Base-by-base conservation (phyloP, 495 filamentous ascomycete genomes). In the Penicillium subrubescens region DNA sequence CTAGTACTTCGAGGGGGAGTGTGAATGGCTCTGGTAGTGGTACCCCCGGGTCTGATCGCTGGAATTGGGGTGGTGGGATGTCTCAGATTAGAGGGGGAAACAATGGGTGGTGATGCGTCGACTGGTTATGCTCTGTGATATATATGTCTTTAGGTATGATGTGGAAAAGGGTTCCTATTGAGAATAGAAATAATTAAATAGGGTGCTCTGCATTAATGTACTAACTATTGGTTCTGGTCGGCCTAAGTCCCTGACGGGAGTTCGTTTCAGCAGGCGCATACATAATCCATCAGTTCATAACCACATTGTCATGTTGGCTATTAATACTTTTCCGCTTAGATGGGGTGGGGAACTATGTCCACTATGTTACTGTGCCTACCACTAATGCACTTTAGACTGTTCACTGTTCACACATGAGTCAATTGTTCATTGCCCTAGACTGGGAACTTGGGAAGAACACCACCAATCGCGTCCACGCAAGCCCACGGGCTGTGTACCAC, bases 391-490 rank as follows among this genome's bases (percentile, higher is more conserved):
- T 17, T 19, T 29, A 29, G 25, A 25, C 23, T 5, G 46, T 29
- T 51, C 48, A 29, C 8, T 7, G 6, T 6, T 1, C 4, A n/a
- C 1, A 3, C 15, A 15, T 41, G 37, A 41, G 37, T 41, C 37
- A 41, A 17, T 41, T 14, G 37, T 12, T 41, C 37, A 41, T 41
- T 3, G 1, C 8, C 14, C 43, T 46, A 46, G 43, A 6, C 43
- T 33, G 31, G 31, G 31, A 33, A 52, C 19, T 4, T 4, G 27
- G 51, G 53, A 67, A 59, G 64, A 64, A 70, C 67, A 59, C 60
- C 65, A 59, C 67, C 67, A 70, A 67, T 70, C 41, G 61, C 43
- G 17, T 39, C 21, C 43, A 46, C 21, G 53, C 33, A 34, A 59
- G 31, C 21, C 10, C 15, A 29, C 51, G 59, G 48, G 55, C 54